Conservation (phyloP, 2,329 filamentous ascomycete genomes). For the Eutypella sp. region DNA sequence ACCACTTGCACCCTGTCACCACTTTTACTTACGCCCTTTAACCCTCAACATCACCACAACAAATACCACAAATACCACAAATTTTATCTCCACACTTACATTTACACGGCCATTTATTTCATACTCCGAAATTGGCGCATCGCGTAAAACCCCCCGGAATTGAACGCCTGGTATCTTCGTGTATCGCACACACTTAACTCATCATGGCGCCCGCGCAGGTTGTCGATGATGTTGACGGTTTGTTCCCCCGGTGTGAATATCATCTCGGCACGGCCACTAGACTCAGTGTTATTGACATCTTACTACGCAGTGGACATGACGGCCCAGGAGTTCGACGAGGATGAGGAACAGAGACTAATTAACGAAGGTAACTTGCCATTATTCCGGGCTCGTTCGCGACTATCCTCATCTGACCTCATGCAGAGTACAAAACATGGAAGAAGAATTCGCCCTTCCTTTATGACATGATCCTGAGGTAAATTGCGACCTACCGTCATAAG, state of each 20-base stretch:
- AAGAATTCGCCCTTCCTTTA: constrained; percentile 99
- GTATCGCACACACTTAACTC: background rate
- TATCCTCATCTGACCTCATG: constrained; percentile 6
- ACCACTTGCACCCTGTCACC: too few relatives aligned
- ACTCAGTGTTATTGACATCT: constrained; percentile 13
- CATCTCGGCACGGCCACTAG: background rate
- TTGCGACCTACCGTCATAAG: constrained; percentile 1
- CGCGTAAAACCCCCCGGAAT: too few relatives aligned
- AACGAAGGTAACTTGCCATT: constrained; percentile 65
- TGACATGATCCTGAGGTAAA: constrained; percentile 84
- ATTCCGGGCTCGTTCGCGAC: background rate
- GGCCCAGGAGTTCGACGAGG: constrained; percentile 63
- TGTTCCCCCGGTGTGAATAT: constrained; percentile 16
- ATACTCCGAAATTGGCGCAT: too few relatives aligned
- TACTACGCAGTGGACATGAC: constrained; percentile 40
- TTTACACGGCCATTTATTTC: too few relatives aligned
- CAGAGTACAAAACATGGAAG: constrained; percentile 99
- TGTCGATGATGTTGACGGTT: constrained; percentile 47
- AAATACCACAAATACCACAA: too few relatives aligned
- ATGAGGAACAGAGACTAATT: constrained; percentile 79
- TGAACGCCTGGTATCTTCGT: too few relatives aligned
- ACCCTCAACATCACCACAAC: too few relatives aligned
- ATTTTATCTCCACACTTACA: too few relatives aligned
- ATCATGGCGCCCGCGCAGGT: constrained; percentile 44
- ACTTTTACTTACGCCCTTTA: too few relatives aligned